Base-by-base conservation (phyloP, 2,329 filamentous ascomycete species). In the Sclerotinia glacialis region DNA sequence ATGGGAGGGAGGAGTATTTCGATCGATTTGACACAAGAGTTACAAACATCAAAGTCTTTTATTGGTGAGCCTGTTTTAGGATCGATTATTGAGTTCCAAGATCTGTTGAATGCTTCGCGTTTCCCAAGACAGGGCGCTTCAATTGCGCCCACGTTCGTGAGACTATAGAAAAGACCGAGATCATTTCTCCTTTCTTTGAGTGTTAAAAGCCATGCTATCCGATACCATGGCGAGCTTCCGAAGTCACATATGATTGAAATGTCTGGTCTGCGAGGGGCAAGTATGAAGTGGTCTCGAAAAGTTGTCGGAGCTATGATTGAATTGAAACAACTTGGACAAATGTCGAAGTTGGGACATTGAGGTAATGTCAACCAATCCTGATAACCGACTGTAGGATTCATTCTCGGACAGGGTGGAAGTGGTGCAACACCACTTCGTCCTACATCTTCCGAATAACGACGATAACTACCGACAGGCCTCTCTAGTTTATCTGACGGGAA, bases 311-410 rank as follows among this genome's bases (percentile, higher is more conserved):
- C 83, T 71, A 94, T 92, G 11, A 92, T 85, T 7, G 83, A 83
- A 3, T 84, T 82, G 76, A 91, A 92, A 78, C 94, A 98, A 16
- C 85, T 86, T 0, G 92, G 91, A 72, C 94, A 97, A 55, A 97
- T 89, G 69, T 91, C 86, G 72, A 97, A 90, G 68, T 85, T 85
- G 16, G 87, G 84, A 68, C 88, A 85, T 18, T 86, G 85, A 5
- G 86, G 86, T 5, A 97, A 81, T 0, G 89, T 93, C 69, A 93
- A 87, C 91, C 93, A 97, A 73, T 95, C 92, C 69, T 89, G 81
- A 68, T 88, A 83, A 1, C 88, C 87, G 12, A 84, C 79, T 16
- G 86, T 83, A 14, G 86, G 85, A 5, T 83, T 79, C 49, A 83
- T 85, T 68, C 91, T 84, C 8, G 88, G 89, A 72, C 93, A 97